Evolutionary conservation across 768 basidiomycete genomes (phyloP), one percentile per base, ranked within the genome.

Genomic region (Paxillus ammoniavirescens): DNA sequence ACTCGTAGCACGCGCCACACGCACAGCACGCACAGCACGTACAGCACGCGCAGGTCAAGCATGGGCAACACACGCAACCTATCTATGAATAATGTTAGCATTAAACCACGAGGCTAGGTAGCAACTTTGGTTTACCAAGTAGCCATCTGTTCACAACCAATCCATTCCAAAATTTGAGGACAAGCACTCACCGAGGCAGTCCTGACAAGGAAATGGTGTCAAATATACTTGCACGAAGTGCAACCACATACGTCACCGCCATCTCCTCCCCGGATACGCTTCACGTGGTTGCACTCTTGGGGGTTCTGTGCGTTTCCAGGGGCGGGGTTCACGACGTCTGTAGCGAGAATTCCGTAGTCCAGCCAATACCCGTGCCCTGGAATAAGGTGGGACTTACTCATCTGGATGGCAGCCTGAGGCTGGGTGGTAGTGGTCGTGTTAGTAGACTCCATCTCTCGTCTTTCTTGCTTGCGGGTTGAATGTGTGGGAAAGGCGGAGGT

Each of bases 241-340:
- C 10, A 30, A 36, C 3, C 35, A 52, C 58, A 49, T 54, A 86
- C 86, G 79, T 81, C 86, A 28, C 63, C 86, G 45, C 82, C 86
- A 56, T 86, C 87, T 62, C 83, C 87, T 54, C 88, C 88, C 51
- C 87, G 83, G 46, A 89, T 65, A 55, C 86, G 82, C 50, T 74
- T 75, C 5, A 83, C 80, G 40, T 72, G 72, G 54, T 77, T 66
- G 21, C 66, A 70, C 46, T 73, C 70, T 53, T 70, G 72, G 53
- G 78, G 73, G 51, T 76, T 72, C 47, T 75, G 70, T 8, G 71
- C 63, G 18, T 65, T 55, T 30, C 72, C 65, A 60, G 75, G 65
- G 17, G 76, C 70, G 13, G 76, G 75, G 65, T 73, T 77, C 72
- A 78, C 76, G 5, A 75, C 73, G 59, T 71, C 83, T 84, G 49